These are phyloP conservation scores for Stagonosporopsis vannaccii DNA, from an alignment of 2,329 filamentous ascomycete genomes.

Conservation along the genomic window DNA sequence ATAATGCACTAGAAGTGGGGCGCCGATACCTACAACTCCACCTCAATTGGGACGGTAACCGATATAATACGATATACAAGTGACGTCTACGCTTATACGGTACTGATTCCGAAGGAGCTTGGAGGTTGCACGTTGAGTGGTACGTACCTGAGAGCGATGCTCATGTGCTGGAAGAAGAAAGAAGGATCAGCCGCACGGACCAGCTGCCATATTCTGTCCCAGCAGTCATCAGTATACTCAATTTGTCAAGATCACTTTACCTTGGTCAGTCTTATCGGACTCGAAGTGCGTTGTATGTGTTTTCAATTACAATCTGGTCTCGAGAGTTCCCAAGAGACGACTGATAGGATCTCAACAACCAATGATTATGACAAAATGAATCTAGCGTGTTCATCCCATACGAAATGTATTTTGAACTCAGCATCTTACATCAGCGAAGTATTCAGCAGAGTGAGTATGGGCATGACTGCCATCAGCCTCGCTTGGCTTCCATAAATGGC, in stretches of 20 bases:
- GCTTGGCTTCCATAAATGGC: conserved; percentile 7
- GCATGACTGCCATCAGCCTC: conserved; percentile 7
- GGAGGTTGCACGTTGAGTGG: neutral
- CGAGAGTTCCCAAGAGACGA: too few relatives aligned
- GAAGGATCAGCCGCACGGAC: neutral
- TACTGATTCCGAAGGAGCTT: too few relatives aligned
- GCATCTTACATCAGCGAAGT: conserved; percentile 8
- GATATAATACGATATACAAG: neutral
- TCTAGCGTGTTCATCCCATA: neutral
- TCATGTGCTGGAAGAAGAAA: neutral
- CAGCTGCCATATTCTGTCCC: too few relatives aligned
- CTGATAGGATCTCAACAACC: too few relatives aligned
- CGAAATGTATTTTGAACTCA: neutral
- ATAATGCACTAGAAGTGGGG: neutral
- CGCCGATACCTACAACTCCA: neutral
- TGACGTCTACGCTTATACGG: neutral
- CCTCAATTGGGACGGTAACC: neutral
- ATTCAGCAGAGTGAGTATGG: neutral
- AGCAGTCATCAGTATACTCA: neutral
- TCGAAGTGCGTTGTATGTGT: too few relatives aligned
- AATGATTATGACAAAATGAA: neutral
- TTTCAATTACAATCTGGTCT: too few relatives aligned
- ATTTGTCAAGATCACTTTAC: neutral
- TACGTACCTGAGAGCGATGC: neutral
- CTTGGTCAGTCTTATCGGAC: neutral